These are phyloP conservation scores for Cryptosporidium canis DNA, from an alignment of 169 alveolate genomes.

Conservation along the genomic window DNA sequence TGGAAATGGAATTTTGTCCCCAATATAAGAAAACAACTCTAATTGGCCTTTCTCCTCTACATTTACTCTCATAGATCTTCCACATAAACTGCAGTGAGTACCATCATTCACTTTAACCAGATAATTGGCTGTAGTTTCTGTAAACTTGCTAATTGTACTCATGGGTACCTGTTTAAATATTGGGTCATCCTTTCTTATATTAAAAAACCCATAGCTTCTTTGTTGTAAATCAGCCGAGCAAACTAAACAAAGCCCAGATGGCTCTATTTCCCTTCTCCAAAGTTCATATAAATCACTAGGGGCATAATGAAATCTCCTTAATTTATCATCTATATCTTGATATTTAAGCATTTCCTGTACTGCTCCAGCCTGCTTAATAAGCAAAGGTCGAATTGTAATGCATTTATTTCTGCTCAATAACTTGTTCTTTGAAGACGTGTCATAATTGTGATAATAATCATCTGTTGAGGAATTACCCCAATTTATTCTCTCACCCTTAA, in stretches of 20 bases:
- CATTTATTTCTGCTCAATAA: slow-evolving; percentile 10
- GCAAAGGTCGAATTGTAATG: slow-evolving; percentile 29
- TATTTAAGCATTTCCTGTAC: slow-evolving; percentile 54
- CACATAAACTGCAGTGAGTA: slow-evolving; percentile 65
- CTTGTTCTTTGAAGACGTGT: background rate
- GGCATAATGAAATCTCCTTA: slow-evolving; percentile 39
- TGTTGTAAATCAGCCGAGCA: slow-evolving; percentile 41
- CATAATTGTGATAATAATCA: slow-evolving; percentile 41
- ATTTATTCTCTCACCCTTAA: slow-evolving; percentile 39
- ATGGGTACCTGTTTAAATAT: background rate
- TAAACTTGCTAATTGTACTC: slow-evolving; percentile 20
- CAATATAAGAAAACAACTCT: slow-evolving; percentile 28
- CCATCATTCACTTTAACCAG: slow-evolving; percentile 29
- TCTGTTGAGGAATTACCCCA: slow-evolving; percentile 62
- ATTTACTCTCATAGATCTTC: slow-evolving; percentile 30
- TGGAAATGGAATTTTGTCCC: slow-evolving; percentile 63
- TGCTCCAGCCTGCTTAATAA: slow-evolving; percentile 58
- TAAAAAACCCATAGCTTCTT: slow-evolving; percentile 29
- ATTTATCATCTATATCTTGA: slow-evolving; percentile 23
- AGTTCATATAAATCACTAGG: slow-evolving; percentile 24
- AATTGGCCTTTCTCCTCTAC: background rate
- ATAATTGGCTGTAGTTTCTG: slow-evolving; percentile 17
- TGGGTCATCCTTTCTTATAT: background rate
- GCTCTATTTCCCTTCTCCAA: slow-evolving; percentile 33
- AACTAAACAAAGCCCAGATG: slow-evolving; percentile 56